Evolutionary conservation across 371 early-diverging fungal species (phyloP).

Genomic region (Lichtheimia hyalospora): DNA sequence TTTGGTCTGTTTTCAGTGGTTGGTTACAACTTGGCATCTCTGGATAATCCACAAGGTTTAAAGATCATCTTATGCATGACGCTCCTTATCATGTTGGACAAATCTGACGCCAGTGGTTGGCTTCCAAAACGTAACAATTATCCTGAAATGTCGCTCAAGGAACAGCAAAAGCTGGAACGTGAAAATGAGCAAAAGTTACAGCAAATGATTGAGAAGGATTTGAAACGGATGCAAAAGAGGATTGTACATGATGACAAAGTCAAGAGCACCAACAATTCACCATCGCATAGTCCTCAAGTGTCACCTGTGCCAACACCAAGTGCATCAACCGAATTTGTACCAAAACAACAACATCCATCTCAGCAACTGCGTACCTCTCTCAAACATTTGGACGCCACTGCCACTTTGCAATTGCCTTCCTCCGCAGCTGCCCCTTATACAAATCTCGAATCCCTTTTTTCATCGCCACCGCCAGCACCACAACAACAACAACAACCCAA

Average conservation of each 20-base stretch:
- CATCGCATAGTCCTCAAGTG: conserved; percentile 11
- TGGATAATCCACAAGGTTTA: conserved; percentile 26
- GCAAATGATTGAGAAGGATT: conserved; percentile 35
- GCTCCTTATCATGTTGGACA: conserved; percentile 43
- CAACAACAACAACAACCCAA: conserved; percentile 6
- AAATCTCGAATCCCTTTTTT: conserved; percentile 1
- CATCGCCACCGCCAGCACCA: conserved; percentile 1
- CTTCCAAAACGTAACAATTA: conserved; percentile 3
- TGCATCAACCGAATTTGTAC: conserved; percentile 7
- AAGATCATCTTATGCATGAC: conserved; percentile 31
- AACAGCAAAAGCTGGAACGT: conserved; percentile 24
- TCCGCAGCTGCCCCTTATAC: conserved; percentile 9
- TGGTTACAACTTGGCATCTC: conserved; percentile 33
- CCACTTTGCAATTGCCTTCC: conserved; percentile 19
- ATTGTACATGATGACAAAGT: conserved; percentile 13
- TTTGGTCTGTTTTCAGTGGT: conserved; percentile 45
- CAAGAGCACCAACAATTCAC: conserved; percentile 11
- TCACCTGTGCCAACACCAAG: conserved; percentile 23
- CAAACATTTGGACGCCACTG: conserved; percentile 23
- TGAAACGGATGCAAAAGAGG: conserved; percentile 38
- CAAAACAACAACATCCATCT: conserved; percentile 4
- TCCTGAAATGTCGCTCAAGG: conserved; percentile 3
- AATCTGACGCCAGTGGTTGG: conserved; percentile 36
- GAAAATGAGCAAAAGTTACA: conserved; percentile 35
- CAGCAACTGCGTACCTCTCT: conserved; percentile 2